These are phyloP conservation scores for Phytophthora hibernalis DNA, from an alignment of 352 stramenopile species.

Conservation along the genomic window DNA sequence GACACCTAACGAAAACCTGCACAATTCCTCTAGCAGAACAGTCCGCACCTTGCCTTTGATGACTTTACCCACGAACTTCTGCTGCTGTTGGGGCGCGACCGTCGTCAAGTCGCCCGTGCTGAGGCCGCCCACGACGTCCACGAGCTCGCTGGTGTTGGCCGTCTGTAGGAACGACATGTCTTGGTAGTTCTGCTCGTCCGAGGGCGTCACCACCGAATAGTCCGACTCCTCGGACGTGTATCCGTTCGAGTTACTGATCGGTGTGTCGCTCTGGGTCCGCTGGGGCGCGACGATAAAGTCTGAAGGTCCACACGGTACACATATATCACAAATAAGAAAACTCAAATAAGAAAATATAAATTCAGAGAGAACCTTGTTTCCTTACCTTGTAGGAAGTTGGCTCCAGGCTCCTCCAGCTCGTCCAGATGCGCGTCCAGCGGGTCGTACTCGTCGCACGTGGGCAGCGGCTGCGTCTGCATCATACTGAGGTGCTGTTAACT, in stretches of 20 bases:
- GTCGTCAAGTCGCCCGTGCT: constrained; percentile 56
- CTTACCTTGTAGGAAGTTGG: constrained; percentile 73
- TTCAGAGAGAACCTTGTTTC: neutral
- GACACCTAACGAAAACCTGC: constrained; percentile 13
- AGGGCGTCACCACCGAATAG: constrained; percentile 72
- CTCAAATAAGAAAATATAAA: constrained; percentile 27
- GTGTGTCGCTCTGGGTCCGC: constrained; percentile 48
- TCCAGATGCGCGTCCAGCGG: constrained; percentile 74
- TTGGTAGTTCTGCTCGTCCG: constrained; percentile 79
- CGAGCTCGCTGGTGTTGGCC: constrained; percentile 65
- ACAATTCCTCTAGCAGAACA: constrained; percentile 9
- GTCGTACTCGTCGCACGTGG: constrained; percentile 70
- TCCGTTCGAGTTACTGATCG: constrained; percentile 68
- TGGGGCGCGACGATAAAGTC: constrained; percentile 55
- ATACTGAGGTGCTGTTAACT: constrained; percentile 5
- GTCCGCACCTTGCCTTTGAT: constrained; percentile 79
- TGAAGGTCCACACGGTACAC: constrained; percentile 16
- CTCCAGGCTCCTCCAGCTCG: constrained; percentile 71
- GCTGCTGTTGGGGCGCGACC: constrained; percentile 44
- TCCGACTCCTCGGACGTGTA: constrained; percentile 89
- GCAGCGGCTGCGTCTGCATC: constrained; percentile 65
- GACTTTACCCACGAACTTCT: constrained; percentile 74
- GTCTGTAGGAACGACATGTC: constrained; percentile 77
- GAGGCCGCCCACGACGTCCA: constrained; percentile 67
- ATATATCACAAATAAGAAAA: no score